Conservation (phyloP, 768 basidiomycete species). For the Auricularia sp. region DNA sequence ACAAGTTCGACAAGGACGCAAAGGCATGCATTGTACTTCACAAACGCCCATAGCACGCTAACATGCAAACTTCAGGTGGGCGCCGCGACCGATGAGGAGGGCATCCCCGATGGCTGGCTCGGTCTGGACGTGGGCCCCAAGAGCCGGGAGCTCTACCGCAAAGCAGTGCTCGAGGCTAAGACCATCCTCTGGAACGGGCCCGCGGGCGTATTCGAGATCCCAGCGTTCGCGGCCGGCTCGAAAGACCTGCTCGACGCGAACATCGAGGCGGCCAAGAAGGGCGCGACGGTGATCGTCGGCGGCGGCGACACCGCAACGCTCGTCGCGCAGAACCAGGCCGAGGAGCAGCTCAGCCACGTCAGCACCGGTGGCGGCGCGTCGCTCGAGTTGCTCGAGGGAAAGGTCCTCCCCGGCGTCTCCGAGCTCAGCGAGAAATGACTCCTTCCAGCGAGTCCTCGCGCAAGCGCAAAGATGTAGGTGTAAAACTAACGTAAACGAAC, state of each 20-base stretch:
- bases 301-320: slow-evolving; percentile 96
- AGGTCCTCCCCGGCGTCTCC: slow-evolving; percentile 92
- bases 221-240: slow-evolving; percentile 80
- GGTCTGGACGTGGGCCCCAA: slow-evolving; percentile 88
- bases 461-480: not conserved
- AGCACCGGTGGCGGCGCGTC: slow-evolving; percentile 92
- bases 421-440: slow-evolving; percentile 68
- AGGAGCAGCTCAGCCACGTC: slow-evolving; percentile 89
- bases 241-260: slow-evolving; percentile 73
- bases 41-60: slow-evolving; percentile 1
- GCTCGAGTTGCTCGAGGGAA: slow-evolving; percentile 94
- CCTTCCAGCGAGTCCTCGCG: not conserved
- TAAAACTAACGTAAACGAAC: not conserved
- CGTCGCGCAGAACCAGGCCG: slow-evolving; percentile 73
- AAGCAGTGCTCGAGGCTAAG: slow-evolving; percentile 77
- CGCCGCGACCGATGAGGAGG: slow-evolving; percentile 65
- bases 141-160: slow-evolving; percentile 67
- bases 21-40: slow-evolving; percentile 33
- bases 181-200: slow-evolving; percentile 99
- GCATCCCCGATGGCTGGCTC: slow-evolving; percentile 91
- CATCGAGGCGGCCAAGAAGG: slow-evolving; percentile 76
- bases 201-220: slow-evolving; percentile 96
- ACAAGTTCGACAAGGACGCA: slow-evolving; percentile 92
- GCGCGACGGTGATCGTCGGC: slow-evolving; percentile 89
- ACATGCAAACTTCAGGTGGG: slow-evolving; percentile 40